A percentile compares a stretch with the other conserved stretches of the same genome.
Conservation (phyloP, 192 early-diverging fungal genomes). For the Podila clonocystis region DNA sequence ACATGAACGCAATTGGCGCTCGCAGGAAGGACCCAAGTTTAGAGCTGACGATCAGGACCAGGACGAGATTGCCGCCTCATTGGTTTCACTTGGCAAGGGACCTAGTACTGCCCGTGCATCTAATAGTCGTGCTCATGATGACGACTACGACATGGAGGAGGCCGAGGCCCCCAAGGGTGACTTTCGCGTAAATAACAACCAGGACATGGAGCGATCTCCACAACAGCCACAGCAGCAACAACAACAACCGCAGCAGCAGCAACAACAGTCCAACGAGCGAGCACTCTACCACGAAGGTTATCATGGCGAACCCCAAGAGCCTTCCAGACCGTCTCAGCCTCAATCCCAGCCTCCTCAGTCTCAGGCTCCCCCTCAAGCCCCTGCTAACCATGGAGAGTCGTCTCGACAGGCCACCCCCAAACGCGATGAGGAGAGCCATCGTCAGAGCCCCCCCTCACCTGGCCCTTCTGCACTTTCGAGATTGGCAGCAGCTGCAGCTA, state of each 20-base stretch:
- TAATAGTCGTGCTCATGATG: slow-evolving; percentile 22
- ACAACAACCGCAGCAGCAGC: slow-evolving; percentile 2
- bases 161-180: neutral
- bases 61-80: slow-evolving; percentile 44
- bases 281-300: neutral
- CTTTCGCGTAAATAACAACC: neutral
- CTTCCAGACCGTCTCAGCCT: neutral
- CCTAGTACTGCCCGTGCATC: neutral
- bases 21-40: slow-evolving; percentile 9
- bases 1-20: slow-evolving; percentile 10
- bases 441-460: neutral
- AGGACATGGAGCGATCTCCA: neutral
- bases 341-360: neutral
- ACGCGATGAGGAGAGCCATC: neutral
- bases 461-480: neutral
- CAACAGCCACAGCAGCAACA: slow-evolving; percentile 9
- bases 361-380: neutral
- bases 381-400: neutral
- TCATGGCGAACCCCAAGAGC: neutral
- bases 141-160: slow-evolving; percentile 52
- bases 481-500: neutral
- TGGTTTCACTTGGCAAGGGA: slow-evolving; percentile 45
- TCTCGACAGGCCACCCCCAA: neutral
- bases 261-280: neutral
- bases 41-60: slow-evolving; percentile 34